Base-by-base conservation (phyloP, 163 green algal genomes). In the Volvox carteri region DNA sequence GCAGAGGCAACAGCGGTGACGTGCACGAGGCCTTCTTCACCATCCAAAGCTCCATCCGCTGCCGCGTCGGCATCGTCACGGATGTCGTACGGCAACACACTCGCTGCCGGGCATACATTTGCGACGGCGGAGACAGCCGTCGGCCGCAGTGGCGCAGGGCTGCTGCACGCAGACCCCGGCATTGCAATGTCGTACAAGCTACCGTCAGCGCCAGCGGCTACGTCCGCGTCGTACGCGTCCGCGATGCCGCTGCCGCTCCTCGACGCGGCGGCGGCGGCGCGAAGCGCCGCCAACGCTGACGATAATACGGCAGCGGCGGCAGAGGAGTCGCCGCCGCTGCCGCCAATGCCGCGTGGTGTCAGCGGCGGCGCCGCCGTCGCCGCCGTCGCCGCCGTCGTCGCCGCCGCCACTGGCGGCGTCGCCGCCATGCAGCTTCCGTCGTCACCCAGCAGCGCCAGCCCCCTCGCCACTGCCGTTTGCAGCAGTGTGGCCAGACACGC, bases 401-500 rank as follows among this genome's bases (percentile, higher is more conserved):
- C 25, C 42, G 25, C 9, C 23, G 42, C 39, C 73, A 35, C 37
- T 1, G 7, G 70, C 14, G 70, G 70, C 12, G 14, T 78, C 33
- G 70, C 70, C 70, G 39, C 70, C 39, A 78, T 14, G 37, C 18
- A 78, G 7, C 37, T 21, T 16, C 70, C 70, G 70, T 78, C 70
- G 5, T 48, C 12, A 25, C 42, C 73, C 42, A 73, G n/a, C n/a
- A 85, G 77, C 35, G 54, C 54, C 39, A 86, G 39, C 6, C 65
- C 62, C 30, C 46, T 54, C 44, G 62, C 62, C 62, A 78, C 80
- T 8, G 65, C 62, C 1, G 62, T 52, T 41, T 78, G 62, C 62
- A 87, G 80, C 62, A 87, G 46, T 30, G 80, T 87, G 62, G 80
- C 80, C 30, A 87, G 80, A 62, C 80, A 87, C n/a, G 80, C 80